Evolutionary conservation across 2,329 filamentous ascomycete genomes (phyloP).

Genomic region (Escovopsis sp.): DNA sequence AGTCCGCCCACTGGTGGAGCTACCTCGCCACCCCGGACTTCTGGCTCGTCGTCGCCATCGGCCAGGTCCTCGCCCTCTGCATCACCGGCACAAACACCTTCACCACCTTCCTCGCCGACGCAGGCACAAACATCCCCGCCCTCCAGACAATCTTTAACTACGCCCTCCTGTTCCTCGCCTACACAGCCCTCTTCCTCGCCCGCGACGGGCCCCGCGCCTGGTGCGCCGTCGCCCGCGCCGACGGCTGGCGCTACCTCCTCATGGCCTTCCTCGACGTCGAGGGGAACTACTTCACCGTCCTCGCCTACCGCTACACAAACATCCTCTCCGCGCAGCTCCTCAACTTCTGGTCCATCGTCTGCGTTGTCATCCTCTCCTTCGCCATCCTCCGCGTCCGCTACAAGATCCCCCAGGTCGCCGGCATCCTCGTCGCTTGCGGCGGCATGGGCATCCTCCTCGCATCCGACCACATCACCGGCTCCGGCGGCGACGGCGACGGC

Average conservation of each 20-base stretch:
- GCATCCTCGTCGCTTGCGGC: constrained; percentile 81
- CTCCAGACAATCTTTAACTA: constrained; percentile 98
- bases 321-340: constrained; percentile 87
- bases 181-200: constrained; percentile 66
- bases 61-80: constrained; percentile 75
- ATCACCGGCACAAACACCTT: constrained; percentile 92
- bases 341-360: constrained; percentile 97
- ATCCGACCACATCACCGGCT: constrained; percentile 70
- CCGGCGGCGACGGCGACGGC: constrained; percentile 37
- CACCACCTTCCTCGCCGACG: constrained; percentile 52
- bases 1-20: constrained; percentile 45
- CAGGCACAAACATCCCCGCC: constrained; percentile 69
- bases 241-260: constrained; percentile 91
- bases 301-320: constrained; percentile 86
- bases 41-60: constrained; percentile 66
- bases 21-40: constrained; percentile 80
- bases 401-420: constrained; percentile 67
- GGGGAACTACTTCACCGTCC: constrained; percentile 95
- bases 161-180: constrained; percentile 66
- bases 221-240: constrained; percentile 43
- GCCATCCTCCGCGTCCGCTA: constrained; percentile 76
- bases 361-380: constrained; percentile 78
- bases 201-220: constrained; percentile 64
- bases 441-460: constrained; percentile 79
- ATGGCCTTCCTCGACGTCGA: constrained; percentile 87